Percentiles rank a stretch among this genome's conserved stretches.
phyloP scores from a whole-genome alignment of 768 basidiomycete species.

The Pulveroboletus ravenelii region DNA sequence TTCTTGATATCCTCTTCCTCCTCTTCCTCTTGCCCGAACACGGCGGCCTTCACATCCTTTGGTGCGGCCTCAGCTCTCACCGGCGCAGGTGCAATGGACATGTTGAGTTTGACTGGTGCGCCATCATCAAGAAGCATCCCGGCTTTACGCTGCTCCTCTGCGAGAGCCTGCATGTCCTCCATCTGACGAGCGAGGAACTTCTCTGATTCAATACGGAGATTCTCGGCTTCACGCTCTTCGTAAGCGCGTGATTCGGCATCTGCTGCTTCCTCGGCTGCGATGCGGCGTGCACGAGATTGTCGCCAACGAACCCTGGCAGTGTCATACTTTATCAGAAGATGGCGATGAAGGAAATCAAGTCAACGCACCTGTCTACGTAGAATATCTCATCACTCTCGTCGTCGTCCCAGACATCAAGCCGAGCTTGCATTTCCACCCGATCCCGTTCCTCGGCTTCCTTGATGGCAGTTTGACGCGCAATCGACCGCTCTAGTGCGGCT shows the following conservation, averaged over 20 bases:
- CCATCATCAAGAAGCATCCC: conserved; percentile 90
- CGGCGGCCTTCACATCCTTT: conserved; percentile 49
- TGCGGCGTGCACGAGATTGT: conserved; percentile 59
- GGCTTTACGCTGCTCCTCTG: conserved; percentile 86
- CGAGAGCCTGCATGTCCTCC: conserved; percentile 92
- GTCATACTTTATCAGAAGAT: neutral
- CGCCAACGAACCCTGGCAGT: conserved; percentile 77
- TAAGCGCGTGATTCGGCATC: conserved; percentile 78
- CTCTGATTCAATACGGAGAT: conserved; percentile 85
- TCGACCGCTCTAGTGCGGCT: conserved; percentile 67
- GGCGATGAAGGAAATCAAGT: neutral
- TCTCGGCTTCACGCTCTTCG: conserved; percentile 84
- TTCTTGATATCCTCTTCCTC: conserved; percentile 68
- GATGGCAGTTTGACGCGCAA: conserved; percentile 64
- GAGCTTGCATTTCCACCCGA: conserved; percentile 69
- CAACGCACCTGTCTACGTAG: conserved; percentile 79
- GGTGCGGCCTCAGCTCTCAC: conserved; percentile 43
- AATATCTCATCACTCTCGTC: conserved; percentile 92
- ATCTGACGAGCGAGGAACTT: conserved; percentile 90
- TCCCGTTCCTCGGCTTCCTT: conserved; percentile 79
- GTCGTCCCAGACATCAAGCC: conserved; percentile 87
- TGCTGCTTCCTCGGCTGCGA: conserved; percentile 74
- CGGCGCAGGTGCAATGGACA: conserved; percentile 54
- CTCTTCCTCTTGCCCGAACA: conserved; percentile 81
- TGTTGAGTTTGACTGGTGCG: conserved; percentile 82